Conservation (phyloP, 768 basidiomycete genomes). For the Gloeopeniophorella convolvens region DNA sequence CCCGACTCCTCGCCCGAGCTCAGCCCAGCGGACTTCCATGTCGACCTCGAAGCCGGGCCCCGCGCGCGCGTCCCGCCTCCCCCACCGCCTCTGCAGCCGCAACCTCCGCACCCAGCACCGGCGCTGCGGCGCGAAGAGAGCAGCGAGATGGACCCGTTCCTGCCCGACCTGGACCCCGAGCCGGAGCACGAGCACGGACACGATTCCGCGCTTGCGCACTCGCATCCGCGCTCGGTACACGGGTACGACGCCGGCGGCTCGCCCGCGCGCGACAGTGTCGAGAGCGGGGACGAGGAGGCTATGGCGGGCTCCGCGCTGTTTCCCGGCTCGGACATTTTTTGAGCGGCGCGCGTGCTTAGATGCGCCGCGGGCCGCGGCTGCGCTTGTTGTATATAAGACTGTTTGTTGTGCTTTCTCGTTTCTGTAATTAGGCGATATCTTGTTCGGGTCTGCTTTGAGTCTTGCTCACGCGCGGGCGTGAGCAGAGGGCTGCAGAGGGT, state of each 20-base stretch:
- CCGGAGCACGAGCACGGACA: not conserved
- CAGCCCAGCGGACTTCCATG: constrained; percentile 8
- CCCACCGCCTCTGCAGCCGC: not conserved
- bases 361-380: not conserved
- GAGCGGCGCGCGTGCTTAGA: constrained; percentile 2
- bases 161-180: constrained; percentile 12
- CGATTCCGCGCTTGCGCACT: no score
- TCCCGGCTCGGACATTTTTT: constrained; percentile 21
- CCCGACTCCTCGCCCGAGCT: constrained; percentile 19
- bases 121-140: constrained; percentile 13
- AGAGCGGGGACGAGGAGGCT: constrained; percentile 3
- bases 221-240: no score
- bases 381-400: constrained; percentile 14
- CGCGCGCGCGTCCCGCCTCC: not conserved
- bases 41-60: constrained; percentile 10
- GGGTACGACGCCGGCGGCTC: not conserved
- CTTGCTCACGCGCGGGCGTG: constrained; percentile 40
- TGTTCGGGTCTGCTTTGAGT: not conserved
- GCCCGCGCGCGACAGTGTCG: not conserved
- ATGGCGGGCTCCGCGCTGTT: constrained; percentile 12
- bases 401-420: not conserved
- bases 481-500: no score
- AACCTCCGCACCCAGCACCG: not conserved
- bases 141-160: constrained; percentile 19
- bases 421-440: constrained; percentile 9